A percentile compares a stretch with the other conserved stretches of the same genome.
phyloP scores from a whole-genome alignment of 768 basidiomycete genomes.

The Hygrophorus russula region DNA sequence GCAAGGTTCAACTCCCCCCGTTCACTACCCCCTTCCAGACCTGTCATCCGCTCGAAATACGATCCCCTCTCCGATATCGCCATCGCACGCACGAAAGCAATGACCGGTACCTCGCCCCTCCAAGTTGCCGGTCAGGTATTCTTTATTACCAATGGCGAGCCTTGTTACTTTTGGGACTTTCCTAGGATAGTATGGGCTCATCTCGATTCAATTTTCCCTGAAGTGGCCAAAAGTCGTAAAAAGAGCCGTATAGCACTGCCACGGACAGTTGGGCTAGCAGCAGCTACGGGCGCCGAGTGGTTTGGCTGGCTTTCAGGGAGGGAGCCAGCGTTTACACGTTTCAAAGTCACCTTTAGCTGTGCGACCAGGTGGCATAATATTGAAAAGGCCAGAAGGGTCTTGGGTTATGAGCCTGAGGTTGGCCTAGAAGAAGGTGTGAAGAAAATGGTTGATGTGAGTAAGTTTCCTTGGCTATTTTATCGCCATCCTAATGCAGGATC shows the following conservation, averaged over 20 bases:
- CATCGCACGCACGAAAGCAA: constrained; percentile 39
- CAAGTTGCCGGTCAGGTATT: constrained; percentile 89
- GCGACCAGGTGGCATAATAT: constrained; percentile 85
- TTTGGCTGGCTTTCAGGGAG: constrained; percentile 63
- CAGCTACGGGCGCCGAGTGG: constrained; percentile 67
- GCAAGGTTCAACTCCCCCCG: constrained; percentile 42
- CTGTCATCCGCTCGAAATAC: constrained; percentile 67
- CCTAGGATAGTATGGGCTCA: constrained; percentile 68
- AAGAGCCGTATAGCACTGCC: constrained; percentile 38
- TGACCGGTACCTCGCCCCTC: constrained; percentile 40
- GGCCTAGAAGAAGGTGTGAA: constrained; percentile 82
- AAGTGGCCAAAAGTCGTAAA: constrained; percentile 29
- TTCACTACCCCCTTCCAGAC: constrained; percentile 28
- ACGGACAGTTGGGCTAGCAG: constrained; percentile 49
- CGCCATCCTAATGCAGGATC: not conserved
- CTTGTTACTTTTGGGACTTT: constrained; percentile 94
- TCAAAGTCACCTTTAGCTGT: constrained; percentile 72
- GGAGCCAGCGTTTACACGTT: constrained; percentile 78
- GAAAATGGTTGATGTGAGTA: constrained; percentile 61
- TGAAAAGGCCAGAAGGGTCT: constrained; percentile 81
- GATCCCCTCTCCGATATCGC: constrained; percentile 62
- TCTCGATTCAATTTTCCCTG: constrained; percentile 50
- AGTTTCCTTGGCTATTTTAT: not conserved
- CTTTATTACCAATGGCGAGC: constrained; percentile 97
- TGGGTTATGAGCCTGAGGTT: constrained; percentile 90